phyloP scores from a whole-genome alignment of 1,284 basidiomycete genomes.

The Boletus smithii region DNA sequence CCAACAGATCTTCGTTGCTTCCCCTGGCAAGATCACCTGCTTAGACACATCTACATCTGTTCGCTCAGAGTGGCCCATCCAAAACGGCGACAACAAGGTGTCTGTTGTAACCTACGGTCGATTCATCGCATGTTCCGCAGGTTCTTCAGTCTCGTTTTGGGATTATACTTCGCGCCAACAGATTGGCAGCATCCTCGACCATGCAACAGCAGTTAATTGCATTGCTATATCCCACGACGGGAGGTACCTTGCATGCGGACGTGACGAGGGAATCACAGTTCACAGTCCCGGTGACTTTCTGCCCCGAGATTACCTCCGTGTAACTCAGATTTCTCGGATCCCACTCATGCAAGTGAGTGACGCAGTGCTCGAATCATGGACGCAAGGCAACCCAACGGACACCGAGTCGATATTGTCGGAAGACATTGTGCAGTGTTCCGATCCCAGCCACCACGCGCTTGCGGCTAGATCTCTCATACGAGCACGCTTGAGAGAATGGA shows the following conservation, averaged over 20 bases:
- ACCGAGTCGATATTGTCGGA: background rate
- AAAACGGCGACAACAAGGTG: background rate
- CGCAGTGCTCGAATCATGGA: background rate
- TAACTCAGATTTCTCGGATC: background rate
- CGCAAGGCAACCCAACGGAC: background rate
- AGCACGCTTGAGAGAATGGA: background rate
- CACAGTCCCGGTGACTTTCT: background rate
- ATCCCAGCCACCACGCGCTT: background rate
- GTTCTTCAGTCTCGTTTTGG: conserved; percentile 5
- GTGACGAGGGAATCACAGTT: background rate
- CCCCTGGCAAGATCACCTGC: background rate
- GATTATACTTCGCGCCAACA: background rate
- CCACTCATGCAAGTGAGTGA: background rate
- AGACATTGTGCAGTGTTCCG: background rate
- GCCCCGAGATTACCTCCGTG: background rate
- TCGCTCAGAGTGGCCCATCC: too few relatives aligned
- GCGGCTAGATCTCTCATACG: conserved; percentile 1
- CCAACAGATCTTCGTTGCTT: background rate
- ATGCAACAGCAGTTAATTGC: background rate
- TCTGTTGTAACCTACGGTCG: background rate
- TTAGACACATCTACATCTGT: background rate
- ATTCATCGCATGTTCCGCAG: background rate
- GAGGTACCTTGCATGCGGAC: conserved; percentile 4
- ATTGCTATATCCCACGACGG: conserved; percentile 1
- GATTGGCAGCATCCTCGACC: background rate